Evolutionary conservation across 108 stramenopile genomes (phyloP).

Genomic region (Nannochloropsis oceanica): DNA sequence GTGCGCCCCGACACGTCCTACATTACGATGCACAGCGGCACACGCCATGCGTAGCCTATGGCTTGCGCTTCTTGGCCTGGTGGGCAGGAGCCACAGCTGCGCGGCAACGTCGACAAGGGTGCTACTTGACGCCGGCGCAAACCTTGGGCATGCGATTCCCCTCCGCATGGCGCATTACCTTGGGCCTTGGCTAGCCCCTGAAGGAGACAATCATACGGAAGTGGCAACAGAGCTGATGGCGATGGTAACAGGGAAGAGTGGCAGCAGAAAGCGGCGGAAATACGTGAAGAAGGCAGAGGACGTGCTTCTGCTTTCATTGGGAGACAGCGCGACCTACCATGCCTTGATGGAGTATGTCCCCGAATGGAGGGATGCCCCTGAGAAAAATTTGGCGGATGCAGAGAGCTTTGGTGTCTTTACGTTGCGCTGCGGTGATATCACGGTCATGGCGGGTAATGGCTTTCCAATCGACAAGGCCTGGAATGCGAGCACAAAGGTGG

Average conservation of each 20-base stretch:
- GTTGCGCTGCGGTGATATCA: neutral
- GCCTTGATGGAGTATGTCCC: neutral
- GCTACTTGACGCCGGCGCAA: neutral
- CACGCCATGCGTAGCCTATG: neutral
- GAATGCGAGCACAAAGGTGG: neutral
- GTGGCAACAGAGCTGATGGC: neutral
- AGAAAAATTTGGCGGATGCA: neutral
- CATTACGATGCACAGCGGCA: neutral
- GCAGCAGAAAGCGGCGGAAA: neutral
- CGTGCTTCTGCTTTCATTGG: neutral
- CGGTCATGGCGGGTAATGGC: neutral
- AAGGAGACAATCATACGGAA: neutral
- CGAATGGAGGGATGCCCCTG: neutral
- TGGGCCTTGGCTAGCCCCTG: neutral
- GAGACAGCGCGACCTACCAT: neutral
- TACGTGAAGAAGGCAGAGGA: neutral
- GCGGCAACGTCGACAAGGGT: neutral
- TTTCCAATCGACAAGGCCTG: neutral
- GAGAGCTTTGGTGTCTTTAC: neutral
- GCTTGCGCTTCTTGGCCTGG: neutral
- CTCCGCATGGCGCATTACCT: neutral
- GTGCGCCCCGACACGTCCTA: no score
- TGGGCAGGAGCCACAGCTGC: neutral
- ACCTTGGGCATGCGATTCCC: neutral
- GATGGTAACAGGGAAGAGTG: neutral